phyloP scores from a whole-genome alignment of 208 protist genomes.

The Crithidia sp. region DNA sequence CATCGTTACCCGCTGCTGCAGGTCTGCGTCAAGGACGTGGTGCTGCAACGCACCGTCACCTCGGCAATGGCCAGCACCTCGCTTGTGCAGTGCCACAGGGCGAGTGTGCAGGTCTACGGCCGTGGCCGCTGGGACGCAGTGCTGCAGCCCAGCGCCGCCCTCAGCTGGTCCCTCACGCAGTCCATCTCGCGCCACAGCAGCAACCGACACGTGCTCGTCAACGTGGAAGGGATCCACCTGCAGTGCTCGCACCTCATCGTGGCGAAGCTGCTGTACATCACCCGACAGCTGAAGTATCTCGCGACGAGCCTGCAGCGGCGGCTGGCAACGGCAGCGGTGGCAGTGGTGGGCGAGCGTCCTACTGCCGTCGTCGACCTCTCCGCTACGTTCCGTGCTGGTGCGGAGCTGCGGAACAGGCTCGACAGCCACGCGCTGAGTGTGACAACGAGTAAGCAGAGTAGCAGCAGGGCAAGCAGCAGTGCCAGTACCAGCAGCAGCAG shows the following conservation, averaged over 20 bases:
- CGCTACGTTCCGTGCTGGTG: not conserved
- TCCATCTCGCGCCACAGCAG: conserved; percentile 59
- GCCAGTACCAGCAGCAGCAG: not conserved
- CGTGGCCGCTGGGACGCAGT: conserved; percentile 78
- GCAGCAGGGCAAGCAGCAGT: not conserved
- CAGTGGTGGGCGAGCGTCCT: not conserved
- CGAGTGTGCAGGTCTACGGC: conserved; percentile 64
- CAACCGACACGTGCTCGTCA: conserved; percentile 42
- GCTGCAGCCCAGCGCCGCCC: conserved; percentile 38
- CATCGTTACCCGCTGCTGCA: conserved; percentile 70
- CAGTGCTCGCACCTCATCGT: conserved; percentile 63
- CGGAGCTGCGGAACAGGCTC: not conserved
- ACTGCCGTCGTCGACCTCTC: not conserved
- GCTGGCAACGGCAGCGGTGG: conserved; percentile 6
- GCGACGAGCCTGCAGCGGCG: conserved; percentile 16
- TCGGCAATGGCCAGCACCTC: conserved; percentile 25
- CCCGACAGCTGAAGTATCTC: conserved; percentile 29
- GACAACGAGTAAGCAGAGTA: not conserved
- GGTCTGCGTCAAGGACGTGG: conserved; percentile 38
- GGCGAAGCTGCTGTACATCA: conserved; percentile 66
- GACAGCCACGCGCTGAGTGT: conserved; percentile 4
- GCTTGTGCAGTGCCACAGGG: conserved; percentile 39
- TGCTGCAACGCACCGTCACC: conserved; percentile 37
- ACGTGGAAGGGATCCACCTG: conserved; percentile 59
- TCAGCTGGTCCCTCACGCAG: conserved; percentile 49